Base-by-base conservation (phyloP, 345 rosid genomes). In the Pugionium cornutum region DNA sequence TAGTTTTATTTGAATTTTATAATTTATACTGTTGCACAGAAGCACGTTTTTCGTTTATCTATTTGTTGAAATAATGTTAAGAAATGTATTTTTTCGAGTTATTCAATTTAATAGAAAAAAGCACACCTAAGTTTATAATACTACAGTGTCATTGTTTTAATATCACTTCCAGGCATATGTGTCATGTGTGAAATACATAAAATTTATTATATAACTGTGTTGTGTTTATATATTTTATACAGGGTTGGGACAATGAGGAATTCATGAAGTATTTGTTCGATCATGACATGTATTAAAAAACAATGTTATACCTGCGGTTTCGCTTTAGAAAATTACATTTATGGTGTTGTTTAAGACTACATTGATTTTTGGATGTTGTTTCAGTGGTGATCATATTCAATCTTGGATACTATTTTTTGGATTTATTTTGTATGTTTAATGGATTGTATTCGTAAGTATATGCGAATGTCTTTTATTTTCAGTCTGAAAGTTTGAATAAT, bases 181-280 rank as follows among this genome's bases (percentile, higher is more conserved):
- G 66, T 48, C 41, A 44, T 30, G 2, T 54, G 40, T 66, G 31
- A 34, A 53, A 2, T 47, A 45, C 31, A 67, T 40, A 2, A 11
- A 68, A 32, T 18, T 70, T 45, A 1, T 55, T 8, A 30, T 33
- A 40, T 39, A 49, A 51, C 36, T 18, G 28, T 28, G 30, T 42
- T 58, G 29, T 64, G 60, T 50, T 41, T 58, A 44, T 65, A 43
- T 41, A 27, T 58, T 33, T 29, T 64, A 3, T 57, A 30, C 5
- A 72, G 76, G 71, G 25, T 51, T 44, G 2, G 45, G 3, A 11
- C 7, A 10, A 6, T 42, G 66, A 28, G 3, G 60, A 51, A 35
- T 25, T 51, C 25, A 10, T 72, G 53, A 9, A 56, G 10, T 42
- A 0, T 28, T 33, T 46, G 58, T 1, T 48, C 29, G 11, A 27